These are phyloP conservation scores for Alternaria gaisen DNA, from an alignment of 2,329 filamentous ascomycete genomes.

Conservation along the genomic window DNA sequence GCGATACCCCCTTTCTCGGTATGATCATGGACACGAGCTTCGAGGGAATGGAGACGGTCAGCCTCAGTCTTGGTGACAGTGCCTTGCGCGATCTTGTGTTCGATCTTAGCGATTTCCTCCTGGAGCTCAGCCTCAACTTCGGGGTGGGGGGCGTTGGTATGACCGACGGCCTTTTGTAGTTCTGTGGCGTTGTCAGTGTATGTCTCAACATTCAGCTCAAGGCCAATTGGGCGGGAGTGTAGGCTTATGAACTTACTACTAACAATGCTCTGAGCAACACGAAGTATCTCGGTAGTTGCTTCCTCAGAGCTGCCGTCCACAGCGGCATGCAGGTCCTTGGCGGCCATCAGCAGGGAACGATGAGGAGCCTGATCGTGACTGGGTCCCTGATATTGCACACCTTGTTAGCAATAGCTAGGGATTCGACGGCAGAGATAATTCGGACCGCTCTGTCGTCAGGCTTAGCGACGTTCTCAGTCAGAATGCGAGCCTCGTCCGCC, in stretches of 20 bases:
- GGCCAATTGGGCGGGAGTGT: neutral
- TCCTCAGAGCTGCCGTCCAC: constrained; percentile 34
- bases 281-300: constrained; percentile 40
- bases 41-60: constrained; percentile 53
- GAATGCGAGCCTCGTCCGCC: constrained; percentile 41
- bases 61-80: constrained; percentile 53
- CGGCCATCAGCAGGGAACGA: constrained; percentile 32
- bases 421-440: constrained; percentile 43
- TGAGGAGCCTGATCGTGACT: constrained; percentile 25
- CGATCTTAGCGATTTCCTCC: constrained; percentile 42
- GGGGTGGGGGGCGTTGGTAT: constrained; percentile 36
- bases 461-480: constrained; percentile 38
- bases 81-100: constrained; percentile 44
- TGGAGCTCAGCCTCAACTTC: constrained; percentile 43
- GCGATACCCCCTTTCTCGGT: constrained; percentile 49
- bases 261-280: constrained; percentile 36
- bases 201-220: neutral
- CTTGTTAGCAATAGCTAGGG: constrained; percentile 36
- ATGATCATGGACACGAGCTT: constrained; percentile 49
- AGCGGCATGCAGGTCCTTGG: constrained; percentile 39
- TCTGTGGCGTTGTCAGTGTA: constrained; percentile 28
- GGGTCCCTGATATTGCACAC: constrained; percentile 24
- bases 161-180: constrained; percentile 42
- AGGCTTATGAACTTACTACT: constrained; percentile 34
- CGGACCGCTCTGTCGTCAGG: constrained; percentile 32